Conservation (phyloP, 108 stramenopile species). For the Cyclostephanos invisitatus region DNA sequence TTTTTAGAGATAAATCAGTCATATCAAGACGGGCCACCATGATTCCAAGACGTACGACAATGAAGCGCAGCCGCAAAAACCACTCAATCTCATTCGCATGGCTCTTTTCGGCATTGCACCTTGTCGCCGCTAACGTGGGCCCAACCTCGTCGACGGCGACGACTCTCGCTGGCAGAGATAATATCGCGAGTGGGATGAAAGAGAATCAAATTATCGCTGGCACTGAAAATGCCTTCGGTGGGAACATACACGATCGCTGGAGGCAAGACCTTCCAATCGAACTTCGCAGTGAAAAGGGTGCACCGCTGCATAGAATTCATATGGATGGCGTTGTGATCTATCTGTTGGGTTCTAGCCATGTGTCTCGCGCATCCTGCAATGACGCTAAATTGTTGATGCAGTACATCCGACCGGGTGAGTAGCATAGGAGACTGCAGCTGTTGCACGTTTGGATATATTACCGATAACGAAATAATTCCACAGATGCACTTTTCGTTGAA, state of each 20-base stretch:
- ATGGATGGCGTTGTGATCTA: constrained; percentile 50
- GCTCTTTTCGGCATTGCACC: neutral
- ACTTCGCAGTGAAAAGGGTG: constrained; percentile 27
- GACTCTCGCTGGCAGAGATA: neutral
- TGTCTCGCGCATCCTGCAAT: constrained; percentile 69
- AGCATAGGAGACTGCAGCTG: neutral
- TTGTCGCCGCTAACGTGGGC: neutral
- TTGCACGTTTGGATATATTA: neutral
- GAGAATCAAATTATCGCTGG: neutral
- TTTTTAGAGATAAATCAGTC: no score
- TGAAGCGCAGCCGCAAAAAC: neutral
- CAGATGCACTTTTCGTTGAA: constrained; percentile 75
- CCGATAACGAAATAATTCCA: neutral
- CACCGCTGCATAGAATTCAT: constrained; percentile 33
- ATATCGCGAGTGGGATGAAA: no score
- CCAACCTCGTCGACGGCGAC: neutral
- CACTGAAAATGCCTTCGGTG: neutral
- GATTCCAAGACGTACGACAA: neutral
- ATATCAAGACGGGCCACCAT: neutral
- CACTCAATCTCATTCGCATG: neutral
- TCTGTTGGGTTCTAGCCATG: constrained; percentile 82
- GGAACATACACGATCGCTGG: constrained; percentile 23
- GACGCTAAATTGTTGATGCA: constrained; percentile 71
- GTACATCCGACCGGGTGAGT: constrained; percentile 56
- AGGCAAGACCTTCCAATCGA: constrained; percentile 20